Percentiles rank a stretch among this genome's conserved stretches.
Evolutionary conservation across 1,139 yeast species (phyloP).

Genomic region (Saccharomycopsis crataegensis): DNA sequence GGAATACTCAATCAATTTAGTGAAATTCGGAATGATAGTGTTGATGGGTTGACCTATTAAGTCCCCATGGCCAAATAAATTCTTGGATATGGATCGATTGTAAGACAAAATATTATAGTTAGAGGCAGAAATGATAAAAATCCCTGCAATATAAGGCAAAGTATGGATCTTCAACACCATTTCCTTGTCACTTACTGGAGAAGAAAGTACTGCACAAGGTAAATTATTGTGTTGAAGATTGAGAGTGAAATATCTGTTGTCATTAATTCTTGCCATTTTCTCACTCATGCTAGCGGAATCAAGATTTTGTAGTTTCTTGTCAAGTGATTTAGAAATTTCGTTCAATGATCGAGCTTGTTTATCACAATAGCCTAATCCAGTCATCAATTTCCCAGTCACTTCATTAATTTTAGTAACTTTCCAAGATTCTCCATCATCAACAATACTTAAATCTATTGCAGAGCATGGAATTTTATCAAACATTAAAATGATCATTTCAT

Average conservation of each 20-base stretch:
- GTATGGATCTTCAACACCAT: slow-evolving; percentile 60
- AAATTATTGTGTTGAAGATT: slow-evolving; percentile 36
- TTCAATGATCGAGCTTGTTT: slow-evolving; percentile 24
- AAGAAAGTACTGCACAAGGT: slow-evolving; percentile 57
- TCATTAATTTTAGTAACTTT: slow-evolving; percentile 33
- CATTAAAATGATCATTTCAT: slow-evolving; percentile 68
- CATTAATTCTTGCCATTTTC: slow-evolving; percentile 35
- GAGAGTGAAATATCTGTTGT: slow-evolving; percentile 55
- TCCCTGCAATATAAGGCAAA: slow-evolving; percentile 82
- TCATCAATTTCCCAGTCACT: slow-evolving; percentile 37
- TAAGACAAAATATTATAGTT: slow-evolving; percentile 50
- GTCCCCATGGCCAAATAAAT: slow-evolving; percentile 64
- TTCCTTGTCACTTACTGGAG: slow-evolving; percentile 32
- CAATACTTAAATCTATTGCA: slow-evolving; percentile 51
- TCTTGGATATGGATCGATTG: slow-evolving; percentile 71
- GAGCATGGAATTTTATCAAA: slow-evolving; percentile 86
- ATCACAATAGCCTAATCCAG: slow-evolving; percentile 22
- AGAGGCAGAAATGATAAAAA: slow-evolving; percentile 56
- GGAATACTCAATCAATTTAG: slow-evolving; percentile 37
- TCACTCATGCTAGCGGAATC: slow-evolving; percentile 9
- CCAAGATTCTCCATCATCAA: slow-evolving; percentile 23
- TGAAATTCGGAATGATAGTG: slow-evolving; percentile 58
- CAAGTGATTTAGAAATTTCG: slow-evolving; percentile 28
- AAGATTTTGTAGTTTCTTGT: slow-evolving; percentile 8
- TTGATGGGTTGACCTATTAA: slow-evolving; percentile 47